Evolutionary conservation across 192 early-diverging fungal species (phyloP).

Genomic region (Pilaira anomala): DNA sequence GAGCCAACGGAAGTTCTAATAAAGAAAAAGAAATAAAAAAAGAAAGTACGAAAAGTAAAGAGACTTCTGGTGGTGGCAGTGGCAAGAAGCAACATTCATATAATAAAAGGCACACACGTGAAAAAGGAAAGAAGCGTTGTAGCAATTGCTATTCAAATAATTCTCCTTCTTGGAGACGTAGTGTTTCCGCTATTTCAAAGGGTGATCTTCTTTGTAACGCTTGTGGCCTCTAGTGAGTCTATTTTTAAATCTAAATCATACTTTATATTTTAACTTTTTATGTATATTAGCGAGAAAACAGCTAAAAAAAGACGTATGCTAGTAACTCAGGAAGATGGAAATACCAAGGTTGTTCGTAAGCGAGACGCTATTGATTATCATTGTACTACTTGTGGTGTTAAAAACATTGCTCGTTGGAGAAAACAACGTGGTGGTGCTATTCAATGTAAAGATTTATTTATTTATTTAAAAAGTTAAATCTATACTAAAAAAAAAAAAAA

Average conservation of each 20-base stretch:
- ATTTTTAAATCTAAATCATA: neutral
- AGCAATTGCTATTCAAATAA: slow-evolving; percentile 26
- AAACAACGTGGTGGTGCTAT: neutral
- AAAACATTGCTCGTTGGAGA: slow-evolving; percentile 3
- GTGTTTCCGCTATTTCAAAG: neutral
- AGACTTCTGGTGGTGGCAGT: too few relatives aligned
- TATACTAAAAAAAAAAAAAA: too few relatives aligned
- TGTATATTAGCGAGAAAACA: neutral
- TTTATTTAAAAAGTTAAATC: neutral
- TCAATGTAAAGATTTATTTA: neutral
- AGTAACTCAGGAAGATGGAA: slow-evolving; percentile 2
- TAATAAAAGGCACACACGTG: neutral
- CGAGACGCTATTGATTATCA: neutral
- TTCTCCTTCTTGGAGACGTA: slow-evolving; percentile 22
- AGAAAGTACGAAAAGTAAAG: neutral
- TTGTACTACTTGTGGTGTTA: neutral
- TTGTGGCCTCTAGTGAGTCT: slow-evolving; percentile 7
- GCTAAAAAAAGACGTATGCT: slow-evolving; percentile 4
- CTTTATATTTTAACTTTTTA: neutral
- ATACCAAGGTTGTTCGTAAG: slow-evolving; percentile 2
- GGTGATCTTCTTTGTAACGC: slow-evolving; percentile 6
- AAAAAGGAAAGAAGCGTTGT: slow-evolving; percentile 21
- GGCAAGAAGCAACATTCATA: neutral
- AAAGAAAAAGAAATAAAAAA: too few relatives aligned
- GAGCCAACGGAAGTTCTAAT: too few relatives aligned